Conservation (phyloP, 306 rosid genomes). For the Malus sylvestris region DNA sequence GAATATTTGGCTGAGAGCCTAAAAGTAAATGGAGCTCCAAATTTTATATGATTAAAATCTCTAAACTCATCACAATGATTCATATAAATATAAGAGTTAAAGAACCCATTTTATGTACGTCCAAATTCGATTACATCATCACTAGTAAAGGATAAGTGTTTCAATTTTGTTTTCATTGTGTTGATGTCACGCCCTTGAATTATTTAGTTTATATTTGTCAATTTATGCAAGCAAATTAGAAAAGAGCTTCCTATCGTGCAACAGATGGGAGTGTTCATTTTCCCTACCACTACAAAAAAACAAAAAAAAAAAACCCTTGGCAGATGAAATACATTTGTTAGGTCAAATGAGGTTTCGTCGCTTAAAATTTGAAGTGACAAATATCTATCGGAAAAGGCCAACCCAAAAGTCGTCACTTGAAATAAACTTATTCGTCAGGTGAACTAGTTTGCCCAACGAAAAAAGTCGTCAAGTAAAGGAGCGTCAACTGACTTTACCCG, state of each 20-base stretch:
- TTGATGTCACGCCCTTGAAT: not conserved
- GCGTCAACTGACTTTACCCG: too few species aligned
- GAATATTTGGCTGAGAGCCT: not conserved
- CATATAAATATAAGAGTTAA: not conserved
- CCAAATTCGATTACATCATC: conserved; percentile 4
- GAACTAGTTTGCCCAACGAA: too few species aligned
- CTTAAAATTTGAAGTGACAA: too few species aligned
- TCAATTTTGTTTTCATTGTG: not conserved
- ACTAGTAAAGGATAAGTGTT: not conserved
- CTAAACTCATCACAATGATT: not conserved
- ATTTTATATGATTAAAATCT: not conserved
- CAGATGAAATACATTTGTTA: too few species aligned
- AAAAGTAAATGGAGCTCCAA: not conserved
- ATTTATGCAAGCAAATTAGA: not conserved
- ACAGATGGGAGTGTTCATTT: not conserved
- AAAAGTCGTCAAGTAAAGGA: too few species aligned
- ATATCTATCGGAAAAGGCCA: too few species aligned
- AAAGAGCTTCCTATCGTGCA: not conserved
- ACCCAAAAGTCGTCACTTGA: too few species aligned
- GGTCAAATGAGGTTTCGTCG: too few species aligned
- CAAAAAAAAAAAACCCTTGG: too few species aligned
- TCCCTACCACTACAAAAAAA: too few species aligned
- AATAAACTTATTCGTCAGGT: too few species aligned
- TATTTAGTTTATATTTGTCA: not conserved
- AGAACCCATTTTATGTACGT: not conserved